Base-by-base conservation (phyloP, 768 basidiomycete genomes). In the Macrolepiota dolichaula region DNA sequence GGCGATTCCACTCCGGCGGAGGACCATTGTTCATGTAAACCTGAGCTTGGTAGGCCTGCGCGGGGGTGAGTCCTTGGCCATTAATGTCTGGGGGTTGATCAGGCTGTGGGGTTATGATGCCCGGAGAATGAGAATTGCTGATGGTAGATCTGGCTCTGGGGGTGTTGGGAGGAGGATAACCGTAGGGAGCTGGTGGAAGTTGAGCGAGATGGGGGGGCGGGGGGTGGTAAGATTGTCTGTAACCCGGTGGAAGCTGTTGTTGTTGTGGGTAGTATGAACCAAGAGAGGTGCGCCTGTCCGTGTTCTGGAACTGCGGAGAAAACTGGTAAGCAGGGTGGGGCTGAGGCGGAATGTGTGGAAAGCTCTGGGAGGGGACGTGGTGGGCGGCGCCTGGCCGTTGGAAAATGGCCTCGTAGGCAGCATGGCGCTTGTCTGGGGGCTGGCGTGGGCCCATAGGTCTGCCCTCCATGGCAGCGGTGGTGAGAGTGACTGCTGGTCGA, bases 391-490 rank as follows among this genome's bases (percentile, higher is more conserved):
- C 83, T 55, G 91, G 88, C 25, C 92, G 83, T 25, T 91, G 91
- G 74, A 94, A 94, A 76, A 94, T 93, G 69, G 87, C 85, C 73
- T 93, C 89, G 77, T 92, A 94, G 50, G 92, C 92, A 58, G 86
- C 84, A 73, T 84, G 78, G 56, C 92, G 88, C 71, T 92, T 91
- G 75, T 91, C 89, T 73, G 75, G 88, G 19, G 78, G 76, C 51
- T 77, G 76, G 56, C 81, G 77, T 63, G 80, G 88, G 54, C 89
- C 89, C 67, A 84, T 64, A 25, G 79, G 79, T 66, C 74, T 77
- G 29, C 29, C 55, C 69, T 81, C 78, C 80, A 81, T 81, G 64
- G 63, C 63, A 57, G 52, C 47, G 68, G 49, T 51, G 64, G 60
- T 49, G 49, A 61, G 57, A 63, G 57, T 57, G 57, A 57, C 57